phyloP scores from a whole-genome alignment of 1,284 basidiomycete genomes.

The Ceratobasidium sp. region DNA sequence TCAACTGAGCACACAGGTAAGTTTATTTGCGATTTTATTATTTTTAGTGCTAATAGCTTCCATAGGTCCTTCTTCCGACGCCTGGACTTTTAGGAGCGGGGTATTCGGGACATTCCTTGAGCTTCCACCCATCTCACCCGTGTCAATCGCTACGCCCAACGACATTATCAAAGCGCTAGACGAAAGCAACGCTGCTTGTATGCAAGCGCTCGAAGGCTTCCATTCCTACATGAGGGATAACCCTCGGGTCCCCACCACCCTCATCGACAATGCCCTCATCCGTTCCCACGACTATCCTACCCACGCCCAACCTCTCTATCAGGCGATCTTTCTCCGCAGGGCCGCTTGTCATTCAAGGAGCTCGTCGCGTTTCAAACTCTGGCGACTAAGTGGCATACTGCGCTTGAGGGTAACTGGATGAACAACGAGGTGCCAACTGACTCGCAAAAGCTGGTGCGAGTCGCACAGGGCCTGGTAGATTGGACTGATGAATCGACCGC shows the following conservation, averaged over 20 bases:
- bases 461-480: no score
- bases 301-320: neutral
- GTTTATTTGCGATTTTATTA: neutral
- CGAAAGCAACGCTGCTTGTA: neutral
- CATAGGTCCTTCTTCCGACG: neutral
- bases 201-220: neutral
- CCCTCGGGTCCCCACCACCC: neutral
- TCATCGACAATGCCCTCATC: neutral
- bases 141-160: neutral
- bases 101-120: no score
- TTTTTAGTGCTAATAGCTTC: neutral
- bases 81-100: no score
- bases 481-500: no score
- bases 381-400: neutral
- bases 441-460: no score
- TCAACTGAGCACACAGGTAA: neutral
- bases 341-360: neutral
- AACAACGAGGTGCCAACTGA: no score
- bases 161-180: neutral
- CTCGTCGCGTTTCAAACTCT: neutral
- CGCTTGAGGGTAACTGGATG: neutral
- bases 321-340: neutral
- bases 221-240: neutral
- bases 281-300: neutral
- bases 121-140: neutral